Evolutionary conservation across 2,329 filamentous ascomycete genomes (phyloP), one percentile per base, ranked within the genome.

Genomic region (Seiridium cupressi): DNA sequence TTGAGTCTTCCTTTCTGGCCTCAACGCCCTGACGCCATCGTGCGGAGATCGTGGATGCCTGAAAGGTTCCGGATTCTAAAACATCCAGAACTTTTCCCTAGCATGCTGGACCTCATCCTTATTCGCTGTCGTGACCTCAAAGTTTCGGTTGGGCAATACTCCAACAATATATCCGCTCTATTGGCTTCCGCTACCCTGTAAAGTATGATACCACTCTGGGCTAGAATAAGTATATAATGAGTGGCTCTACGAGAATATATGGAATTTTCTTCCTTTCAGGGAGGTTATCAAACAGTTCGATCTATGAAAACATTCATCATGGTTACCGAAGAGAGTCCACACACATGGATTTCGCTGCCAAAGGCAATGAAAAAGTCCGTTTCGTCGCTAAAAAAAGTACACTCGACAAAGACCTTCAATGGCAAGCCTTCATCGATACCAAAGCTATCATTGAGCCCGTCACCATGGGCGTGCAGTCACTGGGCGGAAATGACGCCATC

Each of bases 401-500:
- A 8, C 49, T 53, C 10, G 49, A 53, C 9, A 36, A 38, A 38
- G 49, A 53, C 49, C 32, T n/a, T 2, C 49, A 53, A 38, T 53
- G 49, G 49, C 55, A 57, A 44, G 55, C 55, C 3, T 57, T 57
- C 34, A 34, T 47, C 44, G 10, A 47, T 47, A 57, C 55, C 11
- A 47, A 57, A 31, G 42, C 55, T 13, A 38, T 47, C 40, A 34
- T 44, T n/a, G 7, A 57, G 5, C 42, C 55, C 11, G 42, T 57
- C 5, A 57, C 55, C 4, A 46, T 57, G 7, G 55, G 55, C 18
- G 42, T 44, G 26, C 42, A 44, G 44, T 36, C 55, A 35, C 11
- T 47, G 31, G 40, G 32, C 3, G 44, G 36, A 5, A 35, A 36
- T 34, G 55, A 44, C 42, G 40, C 55, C 42, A 42, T 57, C 26